These are phyloP conservation scores for Solanum chiquidenum DNA, from an alignment of 257 asterid species.

Conservation along the genomic window DNA sequence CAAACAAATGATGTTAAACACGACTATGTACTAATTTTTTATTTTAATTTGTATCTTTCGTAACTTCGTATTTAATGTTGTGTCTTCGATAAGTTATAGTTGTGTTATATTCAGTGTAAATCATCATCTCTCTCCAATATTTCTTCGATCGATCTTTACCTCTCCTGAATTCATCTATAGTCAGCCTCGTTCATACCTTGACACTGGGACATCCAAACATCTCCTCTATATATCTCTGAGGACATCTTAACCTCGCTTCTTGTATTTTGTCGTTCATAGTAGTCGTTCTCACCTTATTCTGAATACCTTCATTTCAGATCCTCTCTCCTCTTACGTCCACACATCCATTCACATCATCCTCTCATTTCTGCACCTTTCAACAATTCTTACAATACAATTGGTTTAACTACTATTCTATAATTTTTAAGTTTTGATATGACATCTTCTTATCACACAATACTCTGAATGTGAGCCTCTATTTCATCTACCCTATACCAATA, in stretches of 20 bases:
- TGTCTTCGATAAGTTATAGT: fast-evolving
- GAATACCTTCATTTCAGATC: not conserved
- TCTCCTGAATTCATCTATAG: not conserved
- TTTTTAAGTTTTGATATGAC: not conserved
- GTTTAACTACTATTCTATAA: no score
- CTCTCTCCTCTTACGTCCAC: not conserved
- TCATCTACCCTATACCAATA: no score
- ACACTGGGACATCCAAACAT: not conserved
- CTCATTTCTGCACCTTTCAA: no score
- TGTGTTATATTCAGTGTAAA: no score
- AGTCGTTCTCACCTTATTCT: not conserved
- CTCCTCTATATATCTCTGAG: not conserved
- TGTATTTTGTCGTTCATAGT: not conserved
- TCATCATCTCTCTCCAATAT: no score
- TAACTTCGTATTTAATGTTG: fast-evolving
- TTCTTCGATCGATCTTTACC: not conserved
- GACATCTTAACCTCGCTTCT: no score
- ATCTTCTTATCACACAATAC: not conserved
- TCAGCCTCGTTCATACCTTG: not conserved
- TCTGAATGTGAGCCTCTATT: not conserved
- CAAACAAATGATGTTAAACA: not conserved
- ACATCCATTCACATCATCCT: not conserved
- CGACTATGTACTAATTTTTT: no score
- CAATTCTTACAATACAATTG: no score
- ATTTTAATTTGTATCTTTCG: not conserved